Conservation (phyloP, 2,329 filamentous ascomycete genomes). For the Colletotrichum cordylinicola region DNA sequence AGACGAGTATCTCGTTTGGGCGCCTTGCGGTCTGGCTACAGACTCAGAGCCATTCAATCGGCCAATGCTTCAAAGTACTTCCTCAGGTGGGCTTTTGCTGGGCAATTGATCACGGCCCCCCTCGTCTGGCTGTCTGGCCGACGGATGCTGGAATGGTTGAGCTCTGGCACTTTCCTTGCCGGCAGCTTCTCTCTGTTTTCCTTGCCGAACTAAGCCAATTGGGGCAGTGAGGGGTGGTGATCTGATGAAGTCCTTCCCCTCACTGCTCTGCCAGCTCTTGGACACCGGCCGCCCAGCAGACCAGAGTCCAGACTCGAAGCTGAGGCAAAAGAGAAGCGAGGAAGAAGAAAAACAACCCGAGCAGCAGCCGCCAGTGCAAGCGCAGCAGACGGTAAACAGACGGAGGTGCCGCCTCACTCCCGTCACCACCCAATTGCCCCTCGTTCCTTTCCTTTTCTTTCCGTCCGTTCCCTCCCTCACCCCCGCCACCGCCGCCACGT, state of each 20-base stretch:
- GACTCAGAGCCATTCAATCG: not conserved
- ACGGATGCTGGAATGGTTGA: not conserved
- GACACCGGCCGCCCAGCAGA: not conserved
- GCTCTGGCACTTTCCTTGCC: not conserved
- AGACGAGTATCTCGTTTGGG: not conserved
- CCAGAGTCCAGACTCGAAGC: not conserved
- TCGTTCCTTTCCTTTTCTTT: not conserved
- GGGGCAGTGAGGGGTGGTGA: not conserved
- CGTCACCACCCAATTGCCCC: not conserved
- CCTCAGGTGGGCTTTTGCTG: not conserved
- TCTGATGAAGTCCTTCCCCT: slow-evolving; percentile 14
- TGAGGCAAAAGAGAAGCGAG: not conserved
- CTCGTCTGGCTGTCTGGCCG: not conserved
- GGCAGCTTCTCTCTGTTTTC: not conserved
- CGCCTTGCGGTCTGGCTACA: not conserved
- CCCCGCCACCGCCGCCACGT: not conserved
- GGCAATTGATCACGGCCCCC: not conserved
- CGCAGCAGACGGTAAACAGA: not conserved
- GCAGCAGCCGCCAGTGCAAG: not conserved
- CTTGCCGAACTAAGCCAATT: not conserved
- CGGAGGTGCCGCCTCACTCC: not conserved
- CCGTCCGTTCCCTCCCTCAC: not conserved
- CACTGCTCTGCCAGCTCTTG: not conserved
- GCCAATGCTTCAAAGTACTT: not conserved
- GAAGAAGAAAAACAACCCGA: not conserved